Percentiles rank a stretch among this genome's conserved stretches.
Conservation (phyloP, 768 basidiomycete genomes). For the Mycena leptocephala region DNA sequence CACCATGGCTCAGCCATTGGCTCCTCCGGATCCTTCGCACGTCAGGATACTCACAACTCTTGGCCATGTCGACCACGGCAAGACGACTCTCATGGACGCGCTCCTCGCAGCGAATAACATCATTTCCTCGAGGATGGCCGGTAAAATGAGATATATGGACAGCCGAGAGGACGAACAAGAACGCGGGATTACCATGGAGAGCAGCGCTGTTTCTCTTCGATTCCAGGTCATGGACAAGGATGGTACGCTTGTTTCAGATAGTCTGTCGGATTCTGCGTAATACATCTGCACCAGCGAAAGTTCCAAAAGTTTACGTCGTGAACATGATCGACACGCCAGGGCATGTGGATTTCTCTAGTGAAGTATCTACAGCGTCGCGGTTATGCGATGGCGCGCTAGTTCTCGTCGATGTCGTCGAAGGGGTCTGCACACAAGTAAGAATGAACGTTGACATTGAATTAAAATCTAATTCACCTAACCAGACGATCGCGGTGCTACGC, state of each 20-base stretch:
- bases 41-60: conserved; percentile 82
- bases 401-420: conserved; percentile 96
- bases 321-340: conserved; percentile 99
- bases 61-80: conserved; percentile 96
- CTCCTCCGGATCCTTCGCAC: conserved; percentile 24
- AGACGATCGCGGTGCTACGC: conserved; percentile 96
- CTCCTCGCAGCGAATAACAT: conserved; percentile 98
- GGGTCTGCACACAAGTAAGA: conserved; percentile 95
- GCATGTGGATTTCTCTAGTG: conserved; percentile 98
- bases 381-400: conserved; percentile 97
- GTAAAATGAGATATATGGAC: conserved; percentile 96
- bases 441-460: background rate
- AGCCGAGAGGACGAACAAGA: conserved; percentile 98
- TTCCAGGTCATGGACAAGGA: conserved; percentile 84
- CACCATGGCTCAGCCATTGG: background rate
- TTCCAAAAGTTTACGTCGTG: conserved; percentile 82
- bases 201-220: conserved; percentile 91
- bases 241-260: conserved; percentile 58
- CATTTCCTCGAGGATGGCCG: conserved; percentile 94
- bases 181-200: conserved; percentile 99
- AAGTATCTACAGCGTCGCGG: conserved; percentile 95
- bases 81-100: conserved; percentile 95
- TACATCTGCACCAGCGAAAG: conserved; percentile 65
- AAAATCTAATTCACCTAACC: conserved; percentile 8
- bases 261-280: conserved; percentile 25